Conservation (phyloP, 2,329 filamentous ascomycete species). For the Trichoderma sp. region DNA sequence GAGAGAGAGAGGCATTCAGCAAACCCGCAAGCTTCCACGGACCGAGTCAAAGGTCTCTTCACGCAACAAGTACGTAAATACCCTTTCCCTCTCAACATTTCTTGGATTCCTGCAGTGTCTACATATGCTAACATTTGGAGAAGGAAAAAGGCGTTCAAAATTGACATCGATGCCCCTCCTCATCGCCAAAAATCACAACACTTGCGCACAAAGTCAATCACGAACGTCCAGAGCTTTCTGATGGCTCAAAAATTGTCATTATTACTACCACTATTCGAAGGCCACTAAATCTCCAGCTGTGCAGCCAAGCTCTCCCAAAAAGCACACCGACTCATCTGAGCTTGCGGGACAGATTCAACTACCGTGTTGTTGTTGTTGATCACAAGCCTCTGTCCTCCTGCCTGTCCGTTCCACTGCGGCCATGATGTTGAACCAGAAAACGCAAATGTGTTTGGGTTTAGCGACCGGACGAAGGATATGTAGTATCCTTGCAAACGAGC, state of each 20-base stretch:
- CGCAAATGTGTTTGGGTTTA: constrained; percentile 62
- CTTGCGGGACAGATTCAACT: constrained; percentile 11
- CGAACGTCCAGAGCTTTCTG: background rate
- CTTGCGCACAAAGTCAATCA: background rate
- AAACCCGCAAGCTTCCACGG: background rate
- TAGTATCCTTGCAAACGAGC: constrained; percentile 64
- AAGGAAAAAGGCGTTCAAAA: too few relatives aligned
- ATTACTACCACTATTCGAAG: background rate
- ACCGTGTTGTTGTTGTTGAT: constrained; percentile 19
- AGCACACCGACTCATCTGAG: constrained; percentile 11
- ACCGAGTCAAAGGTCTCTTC: background rate
- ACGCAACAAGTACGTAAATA: background rate
- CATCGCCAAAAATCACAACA: background rate
- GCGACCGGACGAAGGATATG: constrained; percentile 63
- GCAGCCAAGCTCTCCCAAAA: constrained; percentile 16
- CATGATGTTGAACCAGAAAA: constrained; percentile 13
- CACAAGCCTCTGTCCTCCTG: constrained; percentile 6
- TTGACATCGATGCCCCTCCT: background rate
- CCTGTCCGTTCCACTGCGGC: constrained; percentile 19
- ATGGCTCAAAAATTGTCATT: background rate
- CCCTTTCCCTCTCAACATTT: background rate
- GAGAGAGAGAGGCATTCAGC: background rate
- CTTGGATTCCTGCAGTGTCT: background rate
- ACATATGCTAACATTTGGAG: background rate
- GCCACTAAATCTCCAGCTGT: constrained; percentile 5